A percentile compares a stretch with the other conserved stretches of the same genome.
Conservation (phyloP, 345 rosid genomes). For the Diplotaxis tenuifolia region DNA sequence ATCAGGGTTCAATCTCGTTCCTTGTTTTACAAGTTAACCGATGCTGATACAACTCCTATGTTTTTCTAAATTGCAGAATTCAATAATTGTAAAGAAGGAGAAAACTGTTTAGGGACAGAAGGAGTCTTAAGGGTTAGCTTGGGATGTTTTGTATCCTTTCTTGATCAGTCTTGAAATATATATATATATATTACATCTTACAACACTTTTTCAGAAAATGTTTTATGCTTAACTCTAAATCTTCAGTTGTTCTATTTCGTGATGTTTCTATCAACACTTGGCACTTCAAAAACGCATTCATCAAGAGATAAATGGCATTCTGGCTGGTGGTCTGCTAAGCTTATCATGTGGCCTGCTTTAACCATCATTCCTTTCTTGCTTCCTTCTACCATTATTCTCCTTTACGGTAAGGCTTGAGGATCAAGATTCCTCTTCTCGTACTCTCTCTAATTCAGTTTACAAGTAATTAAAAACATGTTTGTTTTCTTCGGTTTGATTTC, state of each 20-base stretch:
- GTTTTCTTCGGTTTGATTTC: slow-evolving; percentile 25
- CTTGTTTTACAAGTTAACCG: slow-evolving; percentile 17
- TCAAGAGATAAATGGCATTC: slow-evolving; percentile 86
- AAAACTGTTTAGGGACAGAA: slow-evolving; percentile 80
- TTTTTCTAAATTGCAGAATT: slow-evolving; percentile 47
- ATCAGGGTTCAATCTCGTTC: not conserved
- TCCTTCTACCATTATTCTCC: slow-evolving; percentile 62
- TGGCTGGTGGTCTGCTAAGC: slow-evolving; percentile 89
- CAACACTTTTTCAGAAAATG: not conserved
- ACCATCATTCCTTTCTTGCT: slow-evolving; percentile 64
- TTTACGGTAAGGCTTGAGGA: slow-evolving; percentile 62
- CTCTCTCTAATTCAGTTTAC: not conserved
- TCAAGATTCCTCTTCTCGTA: not conserved
- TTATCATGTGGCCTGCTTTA: slow-evolving; percentile 60
- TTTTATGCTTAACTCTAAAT: slow-evolving; percentile 37
- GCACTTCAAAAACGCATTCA: slow-evolving; percentile 59
- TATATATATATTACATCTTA: not conserved
- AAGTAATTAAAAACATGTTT: not conserved
- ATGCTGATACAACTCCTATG: slow-evolving; percentile 1
- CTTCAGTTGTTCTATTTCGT: slow-evolving; percentile 63
- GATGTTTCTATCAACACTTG: slow-evolving; percentile 74
- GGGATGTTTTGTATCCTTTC: slow-evolving; percentile 96
- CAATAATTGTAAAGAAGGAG: slow-evolving; percentile 64
- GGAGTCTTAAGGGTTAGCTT: slow-evolving; percentile 95
- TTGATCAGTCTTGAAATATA: slow-evolving; percentile 12